These are phyloP conservation scores for Capillidium rhysosporum DNA, from an alignment of 371 early-diverging fungal genomes.

Conservation along the genomic window DNA sequence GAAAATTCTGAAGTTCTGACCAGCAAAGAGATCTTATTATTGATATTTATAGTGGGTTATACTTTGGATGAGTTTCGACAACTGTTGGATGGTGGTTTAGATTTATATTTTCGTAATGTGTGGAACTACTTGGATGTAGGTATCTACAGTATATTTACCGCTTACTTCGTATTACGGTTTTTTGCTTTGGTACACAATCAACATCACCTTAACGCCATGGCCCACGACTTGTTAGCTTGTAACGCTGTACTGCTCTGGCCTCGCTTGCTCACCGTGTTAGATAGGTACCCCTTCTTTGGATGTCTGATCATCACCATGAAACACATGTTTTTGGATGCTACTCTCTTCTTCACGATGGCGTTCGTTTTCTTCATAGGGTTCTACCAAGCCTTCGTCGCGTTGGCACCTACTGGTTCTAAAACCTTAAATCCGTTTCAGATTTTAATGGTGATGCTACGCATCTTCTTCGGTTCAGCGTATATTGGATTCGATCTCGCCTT, in stretches of 20 bases:
- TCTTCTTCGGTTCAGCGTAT: slow-evolving; percentile 1
- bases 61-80: slow-evolving; percentile 2
- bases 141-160: neutral
- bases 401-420: neutral
- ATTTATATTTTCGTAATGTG: slow-evolving; percentile 2
- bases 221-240: neutral
- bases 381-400: neutral
- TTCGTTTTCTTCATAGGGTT: slow-evolving; percentile 4
- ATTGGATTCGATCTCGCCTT: neutral
- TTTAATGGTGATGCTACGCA: neutral
- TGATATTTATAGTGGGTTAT: neutral
- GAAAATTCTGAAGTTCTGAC: neutral
- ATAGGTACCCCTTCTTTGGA: slow-evolving; percentile 5
- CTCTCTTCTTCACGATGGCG: neutral
- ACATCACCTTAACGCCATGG: neutral
- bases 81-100: neutral
- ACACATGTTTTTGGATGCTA: neutral
- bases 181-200: neutral
- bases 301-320: neutral
- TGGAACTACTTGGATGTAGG: slow-evolving; percentile 6
- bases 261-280: neutral
- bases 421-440: neutral
- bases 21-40: neutral
- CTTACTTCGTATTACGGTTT: neutral
- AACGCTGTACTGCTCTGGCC: slow-evolving; percentile 5